Evolutionary conservation across 1,284 basidiomycete species (phyloP), one percentile per base, ranked within the genome.

Genomic region (Prillingera fragicola): DNA sequence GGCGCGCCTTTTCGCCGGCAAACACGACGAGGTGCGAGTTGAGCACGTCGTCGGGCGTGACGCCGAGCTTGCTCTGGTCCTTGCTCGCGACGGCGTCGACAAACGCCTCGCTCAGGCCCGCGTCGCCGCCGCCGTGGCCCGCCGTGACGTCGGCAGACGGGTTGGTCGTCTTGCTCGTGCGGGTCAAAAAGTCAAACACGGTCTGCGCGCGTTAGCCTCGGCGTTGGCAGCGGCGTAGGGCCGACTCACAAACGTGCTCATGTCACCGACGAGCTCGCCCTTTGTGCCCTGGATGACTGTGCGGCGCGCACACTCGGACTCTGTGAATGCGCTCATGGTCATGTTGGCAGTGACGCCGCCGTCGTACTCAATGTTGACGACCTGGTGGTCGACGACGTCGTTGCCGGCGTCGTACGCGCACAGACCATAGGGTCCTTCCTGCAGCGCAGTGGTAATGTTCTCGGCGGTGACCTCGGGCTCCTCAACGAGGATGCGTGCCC

Each of bases 391-490:
- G 53, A 82, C 83, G 27, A 87, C 83, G 62, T 89, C 83, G 63
- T 89, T 89, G 41, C 78, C 74, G 41, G 80, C 78, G 63, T 88
- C 85, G 63, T 89, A 90, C 6, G 87, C 86, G 57, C 87, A 90
- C 46, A 75, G 70, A 1, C 87, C 87, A 53, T 87, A 89, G n/a
- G 83, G 80, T 1, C 83, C 80, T 2, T 68, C 74, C 44, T 73
- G 71, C 33, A 87, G 70, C 2, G 81, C 83, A 4, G 77, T 73
- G 1, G 78, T 80, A 46, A 87, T 73, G 60, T 82, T 86, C 67
- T 88, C 87, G 36, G 85, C 80, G 56, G 86, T 84, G 3, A 85
- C 80, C 22, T 84, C 65, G 18, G 56, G 54, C 8, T 82, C 85
- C 54, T 89, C 85, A 13, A 87, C 79, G 33, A 88, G 69, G 18